Evolutionary conservation across 2,329 filamentous ascomycete species (phyloP).

Genomic region (Scedosporium minutisporum): DNA sequence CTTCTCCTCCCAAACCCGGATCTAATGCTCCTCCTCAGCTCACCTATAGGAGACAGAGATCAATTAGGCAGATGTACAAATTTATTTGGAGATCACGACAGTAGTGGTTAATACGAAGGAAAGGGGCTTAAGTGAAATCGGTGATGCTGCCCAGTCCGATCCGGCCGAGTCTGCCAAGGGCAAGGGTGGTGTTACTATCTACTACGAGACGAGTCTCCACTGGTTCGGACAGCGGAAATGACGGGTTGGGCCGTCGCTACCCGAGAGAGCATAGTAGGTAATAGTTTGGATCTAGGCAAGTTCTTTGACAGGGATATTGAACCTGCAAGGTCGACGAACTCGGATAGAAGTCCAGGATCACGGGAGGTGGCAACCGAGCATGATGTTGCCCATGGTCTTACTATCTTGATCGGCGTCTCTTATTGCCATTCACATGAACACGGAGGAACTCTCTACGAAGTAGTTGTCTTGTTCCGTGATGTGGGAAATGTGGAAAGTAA

Average conservation of each 20-base stretch:
- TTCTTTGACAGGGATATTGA: conserved; percentile 27
- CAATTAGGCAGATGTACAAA: too few relatives aligned
- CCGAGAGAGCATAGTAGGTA: conserved; percentile 35
- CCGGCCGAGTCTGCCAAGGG: conserved; percentile 5
- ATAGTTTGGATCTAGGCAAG: too few relatives aligned
- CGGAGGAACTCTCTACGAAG: conserved; percentile 51
- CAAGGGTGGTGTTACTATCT: too few relatives aligned
- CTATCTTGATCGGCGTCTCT: conserved; percentile 51
- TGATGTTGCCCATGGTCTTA: conserved; percentile 66
- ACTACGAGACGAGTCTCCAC: conserved; percentile 15
- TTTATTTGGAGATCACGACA: background rate
- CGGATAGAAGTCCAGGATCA: conserved; percentile 75
- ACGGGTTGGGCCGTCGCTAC: conserved; percentile 62
- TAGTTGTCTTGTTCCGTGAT: too few relatives aligned
- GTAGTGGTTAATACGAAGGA: background rate
- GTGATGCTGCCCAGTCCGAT: conserved; percentile 9
- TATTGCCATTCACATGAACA: conserved; percentile 56
- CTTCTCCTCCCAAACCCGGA: too few relatives aligned
- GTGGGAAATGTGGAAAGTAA: too few relatives aligned
- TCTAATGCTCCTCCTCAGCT: too few relatives aligned
- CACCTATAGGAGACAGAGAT: too few relatives aligned
- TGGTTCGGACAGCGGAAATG: conserved; percentile 53
- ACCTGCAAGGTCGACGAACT: conserved; percentile 72
- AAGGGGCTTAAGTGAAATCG: background rate
- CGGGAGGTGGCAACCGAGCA: conserved; percentile 70